Evolutionary conservation across 768 basidiomycete species (phyloP).

Genomic region (Rubroboletus satanas): DNA sequence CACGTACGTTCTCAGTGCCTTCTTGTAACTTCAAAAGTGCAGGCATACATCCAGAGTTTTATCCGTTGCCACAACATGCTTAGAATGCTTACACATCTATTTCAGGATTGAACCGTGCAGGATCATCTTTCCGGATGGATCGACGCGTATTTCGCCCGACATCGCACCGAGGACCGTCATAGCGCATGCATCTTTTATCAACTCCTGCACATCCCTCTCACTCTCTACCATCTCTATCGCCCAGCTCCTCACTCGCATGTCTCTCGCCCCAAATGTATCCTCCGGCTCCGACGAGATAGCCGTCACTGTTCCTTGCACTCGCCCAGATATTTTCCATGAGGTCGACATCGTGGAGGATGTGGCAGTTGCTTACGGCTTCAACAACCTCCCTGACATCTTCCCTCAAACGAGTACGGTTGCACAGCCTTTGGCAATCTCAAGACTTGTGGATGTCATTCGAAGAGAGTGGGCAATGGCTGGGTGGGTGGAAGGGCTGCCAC

Average conservation of each 20-base stretch:
- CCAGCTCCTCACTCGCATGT: constrained; percentile 79
- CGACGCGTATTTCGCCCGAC: constrained; percentile 73
- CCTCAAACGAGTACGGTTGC: constrained; percentile 93
- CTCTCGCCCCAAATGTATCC: constrained; percentile 53
- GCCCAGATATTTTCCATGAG: constrained; percentile 96
- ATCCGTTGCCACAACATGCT: neutral
- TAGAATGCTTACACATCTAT: neutral
- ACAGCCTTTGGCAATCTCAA: constrained; percentile 86
- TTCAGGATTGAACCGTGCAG: constrained; percentile 90
- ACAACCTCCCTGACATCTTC: constrained; percentile 90
- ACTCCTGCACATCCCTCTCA: constrained; percentile 87
- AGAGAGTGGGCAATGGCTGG: constrained; percentile 91
- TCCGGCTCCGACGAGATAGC: constrained; percentile 58
- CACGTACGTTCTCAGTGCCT: constrained; percentile 54
- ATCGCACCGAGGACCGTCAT: constrained; percentile 66
- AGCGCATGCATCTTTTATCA: constrained; percentile 88
- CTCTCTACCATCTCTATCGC: constrained; percentile 65
- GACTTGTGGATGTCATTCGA: constrained; percentile 83
- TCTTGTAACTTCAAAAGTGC: neutral
- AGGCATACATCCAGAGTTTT: neutral
- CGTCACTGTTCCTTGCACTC: constrained; percentile 86
- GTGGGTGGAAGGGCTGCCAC: constrained; percentile 92
- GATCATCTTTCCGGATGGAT: constrained; percentile 75
- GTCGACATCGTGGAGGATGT: constrained; percentile 99
- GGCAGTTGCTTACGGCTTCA: constrained; percentile 97